phyloP scores from a whole-genome alignment of 2,329 filamentous ascomycete genomes.

The Aspergillus piperis region DNA sequence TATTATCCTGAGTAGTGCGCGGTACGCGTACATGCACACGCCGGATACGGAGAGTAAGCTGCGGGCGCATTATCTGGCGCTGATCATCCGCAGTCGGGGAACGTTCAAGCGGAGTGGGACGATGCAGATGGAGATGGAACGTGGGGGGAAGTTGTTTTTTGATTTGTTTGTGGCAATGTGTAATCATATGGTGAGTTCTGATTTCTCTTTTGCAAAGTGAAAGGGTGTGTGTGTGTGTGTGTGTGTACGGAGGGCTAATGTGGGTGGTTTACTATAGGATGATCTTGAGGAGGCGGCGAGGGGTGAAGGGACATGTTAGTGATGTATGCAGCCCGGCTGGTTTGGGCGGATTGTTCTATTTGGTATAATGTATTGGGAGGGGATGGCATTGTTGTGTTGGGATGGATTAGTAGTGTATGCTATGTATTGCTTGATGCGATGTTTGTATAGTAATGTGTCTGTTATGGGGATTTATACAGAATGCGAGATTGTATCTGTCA shows the following conservation, averaged over 20 bases:
- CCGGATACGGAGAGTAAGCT: conserved; percentile 89
- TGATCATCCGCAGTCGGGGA: conserved; percentile 83
- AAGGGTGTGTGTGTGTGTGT: neutral
- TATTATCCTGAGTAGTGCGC: conserved; percentile 83
- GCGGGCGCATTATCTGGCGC: conserved; percentile 84
- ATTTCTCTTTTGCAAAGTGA: no score
- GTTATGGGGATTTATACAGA: neutral
- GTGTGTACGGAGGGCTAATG: neutral
- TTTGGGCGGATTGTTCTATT: neutral
- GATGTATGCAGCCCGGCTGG: neutral
- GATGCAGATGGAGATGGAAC: conserved; percentile 94
- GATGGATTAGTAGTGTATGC: neutral
- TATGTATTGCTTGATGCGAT: neutral
- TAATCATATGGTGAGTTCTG: conserved; percentile 74
- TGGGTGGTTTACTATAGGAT: conserved; percentile 3
- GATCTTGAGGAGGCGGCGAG: conserved; percentile 7
- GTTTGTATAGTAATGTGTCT: neutral
- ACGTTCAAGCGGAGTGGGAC: conserved; percentile 93
- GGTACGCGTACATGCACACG: conserved; percentile 85
- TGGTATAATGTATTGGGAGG: neutral
- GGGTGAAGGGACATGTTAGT: neutral
- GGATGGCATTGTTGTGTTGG: neutral
- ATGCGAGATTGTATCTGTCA: neutral
- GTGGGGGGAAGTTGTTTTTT: conserved; percentile 85
- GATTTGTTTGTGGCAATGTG: conserved; percentile 91